These are phyloP conservation scores for Verticillium nubilum DNA, from an alignment of 2,329 filamentous ascomycete genomes.

Conservation along the genomic window DNA sequence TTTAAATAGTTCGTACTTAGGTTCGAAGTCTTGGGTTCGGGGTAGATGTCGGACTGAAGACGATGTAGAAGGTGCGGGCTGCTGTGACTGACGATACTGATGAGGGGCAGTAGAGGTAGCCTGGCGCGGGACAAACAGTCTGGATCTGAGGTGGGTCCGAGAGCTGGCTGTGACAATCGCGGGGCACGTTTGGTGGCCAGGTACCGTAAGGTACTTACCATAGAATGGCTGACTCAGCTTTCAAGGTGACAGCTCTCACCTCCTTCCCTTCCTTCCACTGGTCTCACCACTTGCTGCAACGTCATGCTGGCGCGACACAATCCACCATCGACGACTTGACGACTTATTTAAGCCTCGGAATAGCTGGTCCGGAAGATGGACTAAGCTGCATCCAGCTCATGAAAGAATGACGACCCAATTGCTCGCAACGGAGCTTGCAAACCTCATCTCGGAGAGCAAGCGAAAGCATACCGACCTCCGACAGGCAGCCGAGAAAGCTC, in stretches of 20 bases:
- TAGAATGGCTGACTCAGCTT: not conserved
- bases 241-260: not conserved
- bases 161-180: not conserved
- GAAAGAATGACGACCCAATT: slow-evolving; percentile 84
- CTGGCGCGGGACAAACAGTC: not conserved
- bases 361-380: slow-evolving; percentile 7
- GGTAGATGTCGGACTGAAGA: not conserved
- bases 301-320: not conserved
- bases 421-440: slow-evolving; percentile 79
- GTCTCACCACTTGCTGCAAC: not conserved
- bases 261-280: not conserved
- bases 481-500: slow-evolving; percentile 89
- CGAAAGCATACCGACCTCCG: slow-evolving; percentile 87
- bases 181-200: not conserved
- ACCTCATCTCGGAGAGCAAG: slow-evolving; percentile 92
- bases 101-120: slow-evolving; percentile 1
- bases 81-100: slow-evolving; percentile 6
- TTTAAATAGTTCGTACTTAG: too few relatives aligned
- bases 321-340: not conserved
- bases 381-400: slow-evolving; percentile 1
- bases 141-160: not conserved
- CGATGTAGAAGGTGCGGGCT: slow-evolving; percentile 1
- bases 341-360: not conserved
- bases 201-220: too few relatives aligned
- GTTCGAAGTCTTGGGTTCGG: not conserved